A percentile compares a stretch with the other conserved stretches of the same genome.
Conservation (phyloP, 2,329 filamentous ascomycete genomes). For the Pezizomycotina sp. region DNA sequence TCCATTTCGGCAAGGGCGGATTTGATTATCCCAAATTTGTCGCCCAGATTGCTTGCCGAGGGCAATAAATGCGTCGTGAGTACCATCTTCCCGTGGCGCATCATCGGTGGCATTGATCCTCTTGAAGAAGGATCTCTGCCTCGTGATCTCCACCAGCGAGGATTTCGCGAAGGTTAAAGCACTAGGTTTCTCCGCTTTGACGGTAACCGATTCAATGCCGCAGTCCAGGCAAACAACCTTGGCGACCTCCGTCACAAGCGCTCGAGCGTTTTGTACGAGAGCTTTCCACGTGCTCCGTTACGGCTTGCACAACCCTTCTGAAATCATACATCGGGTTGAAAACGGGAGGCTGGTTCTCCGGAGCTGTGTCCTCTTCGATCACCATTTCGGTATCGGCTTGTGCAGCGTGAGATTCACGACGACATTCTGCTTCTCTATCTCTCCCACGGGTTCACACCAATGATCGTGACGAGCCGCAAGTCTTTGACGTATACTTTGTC, state of each 20-base stretch:
- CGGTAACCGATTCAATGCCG: slow-evolving; percentile 33
- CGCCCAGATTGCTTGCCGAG: slow-evolving; percentile 84
- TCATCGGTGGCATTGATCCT: slow-evolving; percentile 12
- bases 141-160: slow-evolving; percentile 35
- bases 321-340: slow-evolving; percentile 21
- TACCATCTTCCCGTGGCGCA: slow-evolving; percentile 5
- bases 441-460: slow-evolving; percentile 39
- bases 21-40: slow-evolving; percentile 73
- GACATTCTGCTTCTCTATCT: slow-evolving; percentile 36
- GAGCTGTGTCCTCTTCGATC: slow-evolving; percentile 27
- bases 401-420: slow-evolving; percentile 27
- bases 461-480: slow-evolving; percentile 27
- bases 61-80: slow-evolving; percentile 53
- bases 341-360: slow-evolving; percentile 29
- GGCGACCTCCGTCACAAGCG: slow-evolving; percentile 35
- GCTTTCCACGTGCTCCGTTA: slow-evolving; percentile 29
- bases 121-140: slow-evolving; percentile 33
- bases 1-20: slow-evolving; percentile 66
- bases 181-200: slow-evolving; percentile 36
- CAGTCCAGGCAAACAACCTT: slow-evolving; percentile 33
- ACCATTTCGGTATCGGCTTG: slow-evolving; percentile 6
- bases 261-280: slow-evolving; percentile 38
- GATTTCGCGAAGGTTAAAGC: slow-evolving; percentile 35
- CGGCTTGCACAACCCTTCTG: slow-evolving; percentile 19
- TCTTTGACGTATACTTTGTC: slow-evolving; percentile 23